These are phyloP conservation scores for Cordyceps cicadae DNA, from an alignment of 2,329 filamentous ascomycete genomes.

Conservation along the genomic window DNA sequence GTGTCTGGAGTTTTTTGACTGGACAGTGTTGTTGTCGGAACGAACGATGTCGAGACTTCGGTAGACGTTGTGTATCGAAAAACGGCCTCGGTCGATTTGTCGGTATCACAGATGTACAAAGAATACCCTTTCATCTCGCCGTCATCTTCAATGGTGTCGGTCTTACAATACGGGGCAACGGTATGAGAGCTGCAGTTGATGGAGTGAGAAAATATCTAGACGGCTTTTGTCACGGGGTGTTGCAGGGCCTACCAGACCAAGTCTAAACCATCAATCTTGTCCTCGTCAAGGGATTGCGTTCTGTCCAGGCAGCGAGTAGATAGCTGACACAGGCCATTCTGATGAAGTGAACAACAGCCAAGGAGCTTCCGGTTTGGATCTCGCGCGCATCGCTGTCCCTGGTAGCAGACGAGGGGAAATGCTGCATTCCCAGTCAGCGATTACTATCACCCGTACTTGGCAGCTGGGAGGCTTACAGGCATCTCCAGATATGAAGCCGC, in stretches of 20 bases:
- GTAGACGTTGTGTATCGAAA: conserved; percentile 13
- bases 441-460: background rate
- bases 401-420: background rate
- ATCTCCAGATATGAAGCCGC: conserved; percentile 1
- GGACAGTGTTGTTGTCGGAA: background rate
- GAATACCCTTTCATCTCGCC: conserved; percentile 15
- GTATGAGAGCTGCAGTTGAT: background rate
- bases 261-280: background rate
- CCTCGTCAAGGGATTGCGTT: background rate
- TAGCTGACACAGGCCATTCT: background rate
- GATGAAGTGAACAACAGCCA: background rate
- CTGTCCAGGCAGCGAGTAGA: background rate
- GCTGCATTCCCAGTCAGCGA: background rate
- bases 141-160: conserved; percentile 14
- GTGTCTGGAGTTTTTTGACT: background rate
- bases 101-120: conserved; percentile 17
- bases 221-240: background rate
- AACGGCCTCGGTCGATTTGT: conserved; percentile 15
- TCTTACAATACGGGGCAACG: conserved; percentile 17
- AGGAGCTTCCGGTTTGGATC: background rate
- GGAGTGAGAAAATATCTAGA: background rate
- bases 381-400: background rate
- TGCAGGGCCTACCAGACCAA: background rate
- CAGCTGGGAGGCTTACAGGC: background rate
- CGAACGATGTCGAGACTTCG: background rate